Evolutionary conservation across 305 asterid genomes (phyloP), one percentile per base, ranked within the genome.

Genomic region (Striga hermonthica): DNA sequence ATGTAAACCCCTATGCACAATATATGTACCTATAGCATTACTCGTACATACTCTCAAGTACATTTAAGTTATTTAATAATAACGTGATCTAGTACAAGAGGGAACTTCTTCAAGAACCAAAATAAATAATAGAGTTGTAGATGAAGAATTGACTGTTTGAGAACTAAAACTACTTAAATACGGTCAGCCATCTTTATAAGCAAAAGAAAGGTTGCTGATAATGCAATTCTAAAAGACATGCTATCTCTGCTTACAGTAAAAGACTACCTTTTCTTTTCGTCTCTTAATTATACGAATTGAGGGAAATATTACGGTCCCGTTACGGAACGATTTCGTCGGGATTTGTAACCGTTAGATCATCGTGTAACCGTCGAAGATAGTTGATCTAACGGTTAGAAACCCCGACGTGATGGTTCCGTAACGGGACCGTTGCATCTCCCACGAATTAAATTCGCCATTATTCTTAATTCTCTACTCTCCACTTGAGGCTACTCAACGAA

Each of bases 181-280:
- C 49, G 31, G 1, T 22, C 31, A 7, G 13, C 59, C 59, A 54
- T 54, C 43, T 60, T 41, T 22, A 41, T 40, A 45, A 47, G 59
- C 58, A 45, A 67, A 45, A 57, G 44, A 10, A 35, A 39, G 65
- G 59, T 67, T 67, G 72, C 59, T 44, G 72, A 57, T 57, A 57
- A 58, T 67, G 62, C 65, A 67, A 67, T 57, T 67, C 65, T 45
- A 57, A 28, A 34, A 47, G 59, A 36, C 65, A 67, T 34, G 52
- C 65, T 4, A 55, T 8, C 70, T 9, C 56, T 41, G 14, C 65
- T 60, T 55, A 66, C 36, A 66, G 31, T 54, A 66, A 66, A 41
- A 45, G 44, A n/a, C 54, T 16, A 57, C 56, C 72, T 55, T 22
- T 40, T 66, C 53, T 54, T 55, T 55, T 31, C 3, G 40, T 31